Evolutionary conservation across 352 stramenopile species (phyloP).

Genomic region (Sclerospora graminicola): DNA sequence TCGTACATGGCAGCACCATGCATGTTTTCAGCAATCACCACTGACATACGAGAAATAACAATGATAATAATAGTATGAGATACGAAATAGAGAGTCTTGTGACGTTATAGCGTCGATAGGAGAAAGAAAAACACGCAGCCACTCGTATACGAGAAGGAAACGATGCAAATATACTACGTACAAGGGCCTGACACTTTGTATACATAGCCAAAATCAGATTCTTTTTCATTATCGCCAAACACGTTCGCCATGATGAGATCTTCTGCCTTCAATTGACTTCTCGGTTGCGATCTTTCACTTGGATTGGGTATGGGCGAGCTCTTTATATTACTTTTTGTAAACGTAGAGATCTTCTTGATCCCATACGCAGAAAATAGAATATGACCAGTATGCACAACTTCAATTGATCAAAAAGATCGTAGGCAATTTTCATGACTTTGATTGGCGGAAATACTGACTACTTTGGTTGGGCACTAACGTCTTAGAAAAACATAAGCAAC

Average conservation of each 20-base stretch:
- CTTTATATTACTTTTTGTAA: too few species aligned
- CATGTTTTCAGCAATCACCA: conserved; percentile 99
- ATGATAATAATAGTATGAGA: not conserved
- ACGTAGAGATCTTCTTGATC: too few species aligned
- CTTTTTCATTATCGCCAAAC: conserved; percentile 80
- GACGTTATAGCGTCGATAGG: not conserved
- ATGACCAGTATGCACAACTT: too few species aligned
- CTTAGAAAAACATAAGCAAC: conserved; percentile 5
- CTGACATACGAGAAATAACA: conserved; percentile 5
- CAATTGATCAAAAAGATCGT: too few species aligned
- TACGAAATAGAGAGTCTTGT: not conserved
- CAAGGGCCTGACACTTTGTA: conserved; percentile 98
- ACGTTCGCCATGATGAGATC: conserved; percentile 58
- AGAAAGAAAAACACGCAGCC: not conserved
- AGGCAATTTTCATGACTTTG: too few species aligned
- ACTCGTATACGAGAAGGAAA: not conserved
- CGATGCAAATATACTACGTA: conserved; percentile 30
- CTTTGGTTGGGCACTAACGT: conserved; percentile 35
- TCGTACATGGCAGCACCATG: conserved; percentile 97
- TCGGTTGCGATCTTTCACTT: conserved; percentile 37
- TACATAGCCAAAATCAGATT: conserved; percentile 98
- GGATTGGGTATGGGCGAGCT: conserved; percentile 12
- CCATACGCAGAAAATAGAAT: too few species aligned
- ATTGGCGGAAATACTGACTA: conserved; percentile 21
- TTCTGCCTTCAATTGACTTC: conserved; percentile 10